A percentile compares a stretch with the other conserved stretches of the same genome.
These are phyloP conservation scores for Hyaloscypha variabilis DNA, from an alignment of 495 filamentous ascomycete species.

Conservation along the genomic window DNA sequence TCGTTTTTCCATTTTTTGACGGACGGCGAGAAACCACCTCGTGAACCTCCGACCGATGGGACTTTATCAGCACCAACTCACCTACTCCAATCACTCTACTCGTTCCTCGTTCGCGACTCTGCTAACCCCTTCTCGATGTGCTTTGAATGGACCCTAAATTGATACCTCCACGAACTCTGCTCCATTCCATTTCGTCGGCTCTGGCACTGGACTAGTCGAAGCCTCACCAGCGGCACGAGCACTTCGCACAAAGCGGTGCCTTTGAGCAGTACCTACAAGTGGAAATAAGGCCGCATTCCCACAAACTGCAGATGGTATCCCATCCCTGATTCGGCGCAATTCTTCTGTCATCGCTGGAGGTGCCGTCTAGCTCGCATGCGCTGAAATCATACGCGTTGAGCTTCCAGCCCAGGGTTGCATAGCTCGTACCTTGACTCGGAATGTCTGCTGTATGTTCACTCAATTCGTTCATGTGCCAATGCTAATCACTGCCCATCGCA, in stretches of 20 bases:
- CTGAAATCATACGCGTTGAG: constrained; percentile 19
- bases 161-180: constrained; percentile 24
- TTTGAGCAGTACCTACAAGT: not conserved
- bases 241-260: not conserved
- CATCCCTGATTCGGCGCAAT: constrained; percentile 14
- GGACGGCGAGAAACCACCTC: no score
- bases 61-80: not conserved
- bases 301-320: constrained; percentile 16
- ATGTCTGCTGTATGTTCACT: constrained; percentile 29
- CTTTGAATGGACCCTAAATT: constrained; percentile 31
- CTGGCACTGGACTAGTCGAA: not conserved
- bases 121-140: constrained; percentile 1
- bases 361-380: constrained; percentile 12
- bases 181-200: constrained; percentile 7
- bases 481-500: constrained; percentile 2
- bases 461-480: not conserved
- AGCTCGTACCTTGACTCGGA: constrained; percentile 5
- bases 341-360: constrained; percentile 15
- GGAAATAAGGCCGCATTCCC: not conserved
- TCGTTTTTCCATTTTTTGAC: not conserved
- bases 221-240: not conserved
- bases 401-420: constrained; percentile 4
- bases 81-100: not conserved
- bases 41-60: not conserved
- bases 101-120: not conserved